Base-by-base conservation (phyloP, 192 early-diverging fungal genomes). In the Coemansia sp. region DNA sequence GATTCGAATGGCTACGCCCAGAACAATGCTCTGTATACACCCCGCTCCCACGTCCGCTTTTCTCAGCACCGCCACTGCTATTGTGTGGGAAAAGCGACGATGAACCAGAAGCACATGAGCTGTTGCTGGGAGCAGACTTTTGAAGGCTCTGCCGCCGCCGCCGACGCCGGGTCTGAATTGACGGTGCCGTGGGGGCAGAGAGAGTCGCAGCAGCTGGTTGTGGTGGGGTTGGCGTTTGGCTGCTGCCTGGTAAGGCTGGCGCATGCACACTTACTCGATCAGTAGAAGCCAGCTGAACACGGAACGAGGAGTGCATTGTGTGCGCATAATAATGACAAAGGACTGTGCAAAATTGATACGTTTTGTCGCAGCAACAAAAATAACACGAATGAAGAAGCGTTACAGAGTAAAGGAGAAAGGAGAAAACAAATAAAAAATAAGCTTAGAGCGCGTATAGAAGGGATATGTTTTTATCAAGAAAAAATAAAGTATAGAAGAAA, bases 241-340 rank as follows among this genome's bases (percentile, higher is more conserved):
- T 50, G 67, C 55, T 65, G 16, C 39, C 55, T 22, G 61, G 72
- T 43, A 58, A 40, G 12, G 65, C 48, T 32, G 53, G 48, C 38
- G 69, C 42, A 13, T 57, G 70, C 32, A 58, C 67, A 39, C 59
- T 67, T 69, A 70, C 67, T 69, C 66, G 73, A 63, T 75, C 68
- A 22, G 79, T 70, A n/a, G 79, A 69, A 64, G 79, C 79, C 64
- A 81, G 61, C 61, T 81, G 79, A 56, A 81, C 74, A 67, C 79
- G 79, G 71, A 81, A 81, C 41, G 79, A 54, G 12, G 51, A 72
- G 68, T 69, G 79, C 79, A 81, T 81, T 54, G 67, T 81, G 43
- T 54, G 70, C 69, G 61, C 79, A 73, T 70, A 69, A 68, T 75
- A 69, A 38, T 17, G 48, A 13, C 20, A 41, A 53, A 62, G 39